Percentiles rank a stretch among this genome's conserved stretches.
These are phyloP conservation scores for Cystobasidium tubakii DNA, from an alignment of 768 basidiomycete species.

Conservation along the genomic window DNA sequence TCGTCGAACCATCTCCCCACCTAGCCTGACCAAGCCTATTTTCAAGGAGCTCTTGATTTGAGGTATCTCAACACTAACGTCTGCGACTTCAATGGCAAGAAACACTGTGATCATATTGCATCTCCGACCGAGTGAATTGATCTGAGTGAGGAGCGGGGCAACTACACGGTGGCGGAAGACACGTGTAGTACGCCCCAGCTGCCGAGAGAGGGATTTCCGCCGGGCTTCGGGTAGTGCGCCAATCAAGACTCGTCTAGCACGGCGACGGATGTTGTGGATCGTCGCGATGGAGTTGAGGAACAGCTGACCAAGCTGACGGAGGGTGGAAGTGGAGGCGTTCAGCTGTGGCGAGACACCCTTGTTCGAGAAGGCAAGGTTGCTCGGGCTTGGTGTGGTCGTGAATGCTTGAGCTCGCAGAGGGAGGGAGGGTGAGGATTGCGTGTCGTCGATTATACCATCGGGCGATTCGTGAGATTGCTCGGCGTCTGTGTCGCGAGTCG, in stretches of 20 bases:
- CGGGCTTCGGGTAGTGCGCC: not conserved
- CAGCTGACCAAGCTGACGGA: not conserved
- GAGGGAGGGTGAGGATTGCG: not conserved
- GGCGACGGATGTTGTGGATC: constrained; percentile 15
- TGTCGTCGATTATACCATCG: not conserved
- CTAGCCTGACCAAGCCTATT: not conserved
- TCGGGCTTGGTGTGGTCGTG: not conserved
- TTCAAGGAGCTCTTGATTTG: not conserved
- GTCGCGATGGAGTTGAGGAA: not conserved
- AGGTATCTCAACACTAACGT: constrained; percentile 10
- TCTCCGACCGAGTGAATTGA: not conserved
- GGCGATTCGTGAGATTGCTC: not conserved
- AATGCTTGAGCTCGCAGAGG: not conserved
- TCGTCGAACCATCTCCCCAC: constrained; percentile 8
- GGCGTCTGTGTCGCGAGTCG: not conserved
- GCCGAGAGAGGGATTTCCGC: not conserved
- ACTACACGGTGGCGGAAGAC: constrained; percentile 7
- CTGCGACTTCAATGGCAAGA: constrained; percentile 14
- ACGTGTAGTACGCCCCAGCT: not conserved
- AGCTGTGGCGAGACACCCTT: not conserved
- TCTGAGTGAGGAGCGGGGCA: constrained; percentile 8
- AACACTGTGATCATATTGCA: constrained; percentile 8
- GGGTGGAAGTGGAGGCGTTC: not conserved
- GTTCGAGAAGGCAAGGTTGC: not conserved
- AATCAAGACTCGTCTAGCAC: not conserved